Base-by-base conservation (phyloP, 2,329 filamentous ascomycete species). In the Botrytis squamosa region DNA sequence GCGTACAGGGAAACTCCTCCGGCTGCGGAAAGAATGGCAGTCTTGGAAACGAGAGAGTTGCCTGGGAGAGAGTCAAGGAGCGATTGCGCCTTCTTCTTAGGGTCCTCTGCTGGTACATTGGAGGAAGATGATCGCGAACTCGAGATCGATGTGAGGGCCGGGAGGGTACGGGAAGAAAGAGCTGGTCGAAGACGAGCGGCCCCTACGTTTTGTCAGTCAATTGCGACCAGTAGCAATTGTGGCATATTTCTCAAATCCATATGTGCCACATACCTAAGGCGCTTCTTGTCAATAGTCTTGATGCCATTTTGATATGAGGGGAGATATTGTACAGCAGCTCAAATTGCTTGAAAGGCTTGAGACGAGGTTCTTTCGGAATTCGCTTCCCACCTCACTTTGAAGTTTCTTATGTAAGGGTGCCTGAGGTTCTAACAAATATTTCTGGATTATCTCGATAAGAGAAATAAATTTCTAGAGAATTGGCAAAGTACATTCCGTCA, bases 71-170 rank as follows among this genome's bases (percentile, higher is more conserved):
- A 88, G 82, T 99, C 94, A 82, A 99, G 87, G 85, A 99, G 93
- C 78, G 94, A 97, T 87, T 97, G 93, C 75, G 96, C 96, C 90
- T 97, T 97, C 87, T 93, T 93, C 89, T 97, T 95, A 83, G 97
- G 95, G 82, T 97, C 93, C 85, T 96, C 91, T 80, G 91, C 85
- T 76, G 95, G 93, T 73, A 95, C 90, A 83, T 90, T 92, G 82
- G 93, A 95, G 81, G 89, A 86, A 83, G 89, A 88, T 83, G 89
- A 88, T 83, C 93, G 92, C 82, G 84, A 81, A 78, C 86, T 87
- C 79, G 90, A 88, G 82, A 92, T 83, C 81, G 90, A 88, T 79
- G 90, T 87, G 85, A 95, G 84, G 83, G 93, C 90, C 84, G 93
- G 92, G 82, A 95, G 85, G 82, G 89, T 85, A 84, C 92, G 91